Percentiles rank a stretch among this genome's conserved stretches.
phyloP scores from a whole-genome alignment of 2,329 filamentous ascomycete genomes.

The Colletotrichum tropicale region DNA sequence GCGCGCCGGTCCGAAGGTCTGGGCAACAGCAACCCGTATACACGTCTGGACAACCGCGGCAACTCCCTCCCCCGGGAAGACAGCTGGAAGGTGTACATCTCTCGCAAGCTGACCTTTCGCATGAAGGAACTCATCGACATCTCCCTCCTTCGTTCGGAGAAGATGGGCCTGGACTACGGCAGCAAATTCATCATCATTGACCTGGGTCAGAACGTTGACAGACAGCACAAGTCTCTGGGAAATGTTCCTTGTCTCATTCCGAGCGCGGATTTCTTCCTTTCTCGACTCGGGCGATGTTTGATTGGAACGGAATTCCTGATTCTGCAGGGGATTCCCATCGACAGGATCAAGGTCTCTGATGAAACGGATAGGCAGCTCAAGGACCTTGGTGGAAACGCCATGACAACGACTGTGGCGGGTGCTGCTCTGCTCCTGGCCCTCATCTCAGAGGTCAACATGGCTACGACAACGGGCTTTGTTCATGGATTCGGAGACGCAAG shows the following conservation, averaged over 20 bases:
- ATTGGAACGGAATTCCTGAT: slow-evolving; percentile 66
- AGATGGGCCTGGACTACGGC: slow-evolving; percentile 54
- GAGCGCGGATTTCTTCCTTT: slow-evolving; percentile 63
- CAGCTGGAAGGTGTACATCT: slow-evolving; percentile 55
- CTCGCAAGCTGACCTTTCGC: slow-evolving; percentile 55
- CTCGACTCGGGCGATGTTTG: slow-evolving; percentile 63
- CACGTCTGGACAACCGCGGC: slow-evolving; percentile 62
- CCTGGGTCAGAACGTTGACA: slow-evolving; percentile 75
- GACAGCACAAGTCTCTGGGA: slow-evolving; percentile 58
- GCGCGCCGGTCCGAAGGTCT: slow-evolving; percentile 56
- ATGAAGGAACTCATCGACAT: slow-evolving; percentile 73
- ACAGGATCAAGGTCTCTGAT: slow-evolving; percentile 65
- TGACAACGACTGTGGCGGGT: slow-evolving; percentile 76
- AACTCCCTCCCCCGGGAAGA: slow-evolving; percentile 56
- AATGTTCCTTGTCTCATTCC: slow-evolving; percentile 73
- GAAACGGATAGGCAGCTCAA: slow-evolving; percentile 67
- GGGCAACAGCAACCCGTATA: slow-evolving; percentile 61
- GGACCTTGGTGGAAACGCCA: slow-evolving; percentile 79
- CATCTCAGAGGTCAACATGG: slow-evolving; percentile 33
- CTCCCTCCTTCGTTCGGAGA: slow-evolving; percentile 54
- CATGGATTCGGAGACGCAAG: background rate
- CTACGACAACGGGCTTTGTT: background rate
- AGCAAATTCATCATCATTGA: slow-evolving; percentile 59
- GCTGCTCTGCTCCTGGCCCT: slow-evolving; percentile 65
- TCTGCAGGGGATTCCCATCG: slow-evolving; percentile 72